These are phyloP conservation scores for Asterophora lycoperdoides DNA, from an alignment of 768 basidiomycete species.

Conservation along the genomic window DNA sequence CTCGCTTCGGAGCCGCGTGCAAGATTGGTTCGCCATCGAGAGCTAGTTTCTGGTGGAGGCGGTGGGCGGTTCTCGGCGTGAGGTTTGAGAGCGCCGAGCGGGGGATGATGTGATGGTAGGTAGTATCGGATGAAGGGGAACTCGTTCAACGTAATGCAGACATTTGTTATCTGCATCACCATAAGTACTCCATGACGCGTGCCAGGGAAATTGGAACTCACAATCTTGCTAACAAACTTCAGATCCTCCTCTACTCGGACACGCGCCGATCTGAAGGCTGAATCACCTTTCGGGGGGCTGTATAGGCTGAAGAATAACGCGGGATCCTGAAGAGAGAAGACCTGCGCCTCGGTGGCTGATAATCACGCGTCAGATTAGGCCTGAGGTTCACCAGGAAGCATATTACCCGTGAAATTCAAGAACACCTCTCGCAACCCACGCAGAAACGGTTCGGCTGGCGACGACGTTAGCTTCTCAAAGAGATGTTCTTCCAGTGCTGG, in stretches of 20 bases:
- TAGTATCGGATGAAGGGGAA: conserved; percentile 94
- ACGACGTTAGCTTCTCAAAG: conserved; percentile 69
- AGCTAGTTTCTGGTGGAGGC: conserved; percentile 57
- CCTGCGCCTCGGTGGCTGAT: conserved; percentile 79
- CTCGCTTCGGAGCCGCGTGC: conserved; percentile 69
- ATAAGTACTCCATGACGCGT: background rate
- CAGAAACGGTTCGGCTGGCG: conserved; percentile 75
- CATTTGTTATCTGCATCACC: conserved; percentile 62
- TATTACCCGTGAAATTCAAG: conserved; percentile 89
- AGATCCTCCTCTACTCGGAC: conserved; percentile 87
- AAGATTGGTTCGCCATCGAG: conserved; percentile 78
- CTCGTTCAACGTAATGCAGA: conserved; percentile 88
- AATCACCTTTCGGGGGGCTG: conserved; percentile 74
- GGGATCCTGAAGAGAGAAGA: conserved; percentile 77
- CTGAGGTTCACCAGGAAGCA: background rate
- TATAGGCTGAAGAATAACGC: conserved; percentile 85
- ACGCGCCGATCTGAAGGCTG: conserved; percentile 61
- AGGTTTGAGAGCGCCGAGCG: conserved; percentile 80
- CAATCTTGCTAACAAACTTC: conserved; percentile 66
- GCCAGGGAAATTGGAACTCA: conserved; percentile 28
- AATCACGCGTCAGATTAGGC: conserved; percentile 1
- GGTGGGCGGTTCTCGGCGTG: conserved; percentile 60
- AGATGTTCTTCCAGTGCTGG: conserved; percentile 75
- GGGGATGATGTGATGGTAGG: conserved; percentile 73
- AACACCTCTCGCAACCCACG: conserved; percentile 80